Evolutionary conservation across 1,284 basidiomycete species (phyloP).

Genomic region (Trichosporon inkin): DNA sequence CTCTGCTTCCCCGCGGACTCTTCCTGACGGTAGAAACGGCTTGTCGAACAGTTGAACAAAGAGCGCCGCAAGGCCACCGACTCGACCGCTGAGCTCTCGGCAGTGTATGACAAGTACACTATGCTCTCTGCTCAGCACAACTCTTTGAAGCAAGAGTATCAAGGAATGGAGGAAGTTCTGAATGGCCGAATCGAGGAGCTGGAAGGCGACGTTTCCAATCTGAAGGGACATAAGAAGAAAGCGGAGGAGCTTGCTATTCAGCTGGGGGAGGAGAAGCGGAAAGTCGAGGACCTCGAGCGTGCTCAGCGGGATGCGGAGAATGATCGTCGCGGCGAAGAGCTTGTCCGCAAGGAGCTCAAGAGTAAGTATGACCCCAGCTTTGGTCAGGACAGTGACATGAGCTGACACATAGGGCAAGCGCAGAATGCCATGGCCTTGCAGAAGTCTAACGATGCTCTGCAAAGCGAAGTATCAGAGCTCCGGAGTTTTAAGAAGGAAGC

Average conservation of each 20-base stretch:
- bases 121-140: constrained; percentile 23
- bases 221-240: constrained; percentile 35
- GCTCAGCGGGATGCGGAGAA: constrained; percentile 22
- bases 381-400: background rate
- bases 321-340: constrained; percentile 30
- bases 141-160: constrained; percentile 16
- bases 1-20: background rate
- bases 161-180: constrained; percentile 29
- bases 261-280: constrained; percentile 41
- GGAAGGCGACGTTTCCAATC: constrained; percentile 30
- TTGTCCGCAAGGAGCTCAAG: constrained; percentile 37
- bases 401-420: constrained; percentile 35
- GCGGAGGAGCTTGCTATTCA: constrained; percentile 41
- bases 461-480: constrained; percentile 39
- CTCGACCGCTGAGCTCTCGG: constrained; percentile 16
- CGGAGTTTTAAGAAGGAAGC: constrained; percentile 42
- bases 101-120: constrained; percentile 23
- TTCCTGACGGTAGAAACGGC: background rate
- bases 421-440: constrained; percentile 34
- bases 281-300: constrained; percentile 24
- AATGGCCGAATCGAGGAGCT: constrained; percentile 29
- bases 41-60: constrained; percentile 1
- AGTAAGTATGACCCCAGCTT: constrained; percentile 27
- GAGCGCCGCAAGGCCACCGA: background rate
- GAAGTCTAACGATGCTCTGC: constrained; percentile 32